Percentiles rank a stretch among this genome's conserved stretches.
Evolutionary conservation across 2,329 filamentous ascomycete species (phyloP).

Genomic region (Verticillium zaregamsianum): DNA sequence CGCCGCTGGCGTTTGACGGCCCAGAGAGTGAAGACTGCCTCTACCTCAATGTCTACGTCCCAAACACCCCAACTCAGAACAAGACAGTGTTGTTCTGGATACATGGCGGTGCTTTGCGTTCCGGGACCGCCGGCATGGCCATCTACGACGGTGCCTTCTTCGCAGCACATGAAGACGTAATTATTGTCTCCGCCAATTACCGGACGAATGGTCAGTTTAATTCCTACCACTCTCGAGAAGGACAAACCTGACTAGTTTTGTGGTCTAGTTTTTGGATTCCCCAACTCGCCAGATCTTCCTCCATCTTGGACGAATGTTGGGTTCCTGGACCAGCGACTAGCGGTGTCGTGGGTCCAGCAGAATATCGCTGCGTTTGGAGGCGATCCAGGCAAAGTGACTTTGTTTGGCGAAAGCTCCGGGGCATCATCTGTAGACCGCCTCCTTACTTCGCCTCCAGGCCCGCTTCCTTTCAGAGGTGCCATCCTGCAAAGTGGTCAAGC

Average conservation of each 20-base stretch:
- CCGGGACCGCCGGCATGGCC: slow-evolving; percentile 3
- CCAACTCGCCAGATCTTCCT: slow-evolving; percentile 1
- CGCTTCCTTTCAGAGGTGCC: slow-evolving; percentile 42
- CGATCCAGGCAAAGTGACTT: slow-evolving; percentile 55
- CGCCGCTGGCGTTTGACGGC: background rate
- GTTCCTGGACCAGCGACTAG: slow-evolving; percentile 52
- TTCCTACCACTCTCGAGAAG: background rate
- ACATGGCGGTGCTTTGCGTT: slow-evolving; percentile 10
- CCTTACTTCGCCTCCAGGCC: slow-evolving; percentile 41
- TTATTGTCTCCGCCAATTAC: slow-evolving; percentile 9
- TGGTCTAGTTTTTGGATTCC: slow-evolving; percentile 3
- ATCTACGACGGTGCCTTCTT: slow-evolving; percentile 6
- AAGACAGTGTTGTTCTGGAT: slow-evolving; percentile 11
- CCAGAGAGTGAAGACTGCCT: slow-evolving; percentile 28
- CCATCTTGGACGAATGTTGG: slow-evolving; percentile 39
- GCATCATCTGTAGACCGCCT: slow-evolving; percentile 46
- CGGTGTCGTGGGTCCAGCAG: slow-evolving; percentile 55
- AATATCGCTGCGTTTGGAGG: slow-evolving; percentile 62
- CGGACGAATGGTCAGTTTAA: background rate
- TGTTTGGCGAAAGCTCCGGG: slow-evolving; percentile 54
- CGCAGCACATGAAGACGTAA: slow-evolving; percentile 2
- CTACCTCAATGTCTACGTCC: slow-evolving; percentile 26
- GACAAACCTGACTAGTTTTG: background rate
- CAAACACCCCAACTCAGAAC: slow-evolving; percentile 9
- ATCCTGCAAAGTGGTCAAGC: slow-evolving; percentile 23